phyloP scores from a whole-genome alignment of 1,284 basidiomycete species.

The Sphaerobolus stellatus region DNA sequence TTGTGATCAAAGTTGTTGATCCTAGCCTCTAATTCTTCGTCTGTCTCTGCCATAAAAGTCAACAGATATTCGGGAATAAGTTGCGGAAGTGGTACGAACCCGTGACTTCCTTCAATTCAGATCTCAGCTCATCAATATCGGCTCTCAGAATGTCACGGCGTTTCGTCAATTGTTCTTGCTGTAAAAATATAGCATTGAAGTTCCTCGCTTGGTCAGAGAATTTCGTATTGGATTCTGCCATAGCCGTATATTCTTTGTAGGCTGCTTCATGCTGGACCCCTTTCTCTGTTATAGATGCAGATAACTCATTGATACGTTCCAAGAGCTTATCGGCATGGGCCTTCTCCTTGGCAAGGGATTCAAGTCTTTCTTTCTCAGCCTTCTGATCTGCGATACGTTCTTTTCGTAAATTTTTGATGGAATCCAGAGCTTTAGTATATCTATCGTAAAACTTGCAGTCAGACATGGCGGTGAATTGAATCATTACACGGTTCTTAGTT shows the following conservation, averaged over 20 bases:
- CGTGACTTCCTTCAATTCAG: conserved; percentile 70
- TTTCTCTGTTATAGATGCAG: conserved; percentile 64
- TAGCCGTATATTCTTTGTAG: conserved; percentile 61
- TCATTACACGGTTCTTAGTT: conserved; percentile 20
- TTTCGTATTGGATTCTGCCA: conserved; percentile 74
- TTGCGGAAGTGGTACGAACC: conserved; percentile 43
- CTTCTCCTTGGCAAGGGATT: conserved; percentile 82
- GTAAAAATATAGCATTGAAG: conserved; percentile 82
- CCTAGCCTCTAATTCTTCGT: conserved; percentile 72
- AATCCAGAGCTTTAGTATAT: conserved; percentile 95
- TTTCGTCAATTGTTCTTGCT: conserved; percentile 67
- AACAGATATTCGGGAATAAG: neutral
- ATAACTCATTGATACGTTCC: conserved; percentile 64
- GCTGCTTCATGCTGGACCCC: conserved; percentile 74
- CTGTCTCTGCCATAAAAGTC: conserved; percentile 55
- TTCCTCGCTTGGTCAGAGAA: conserved; percentile 83
- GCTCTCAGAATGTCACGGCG: conserved; percentile 53
- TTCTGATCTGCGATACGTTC: conserved; percentile 90
- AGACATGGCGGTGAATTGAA: neutral
- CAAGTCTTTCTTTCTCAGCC: conserved; percentile 86
- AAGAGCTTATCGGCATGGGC: conserved; percentile 83
- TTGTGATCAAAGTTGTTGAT: conserved; percentile 73
- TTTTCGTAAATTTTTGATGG: conserved; percentile 87
- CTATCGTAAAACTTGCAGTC: conserved; percentile 38
- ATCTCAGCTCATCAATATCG: conserved; percentile 63